phyloP scores from a whole-genome alignment of 441 rosid species.

The Geranium incanum region DNA sequence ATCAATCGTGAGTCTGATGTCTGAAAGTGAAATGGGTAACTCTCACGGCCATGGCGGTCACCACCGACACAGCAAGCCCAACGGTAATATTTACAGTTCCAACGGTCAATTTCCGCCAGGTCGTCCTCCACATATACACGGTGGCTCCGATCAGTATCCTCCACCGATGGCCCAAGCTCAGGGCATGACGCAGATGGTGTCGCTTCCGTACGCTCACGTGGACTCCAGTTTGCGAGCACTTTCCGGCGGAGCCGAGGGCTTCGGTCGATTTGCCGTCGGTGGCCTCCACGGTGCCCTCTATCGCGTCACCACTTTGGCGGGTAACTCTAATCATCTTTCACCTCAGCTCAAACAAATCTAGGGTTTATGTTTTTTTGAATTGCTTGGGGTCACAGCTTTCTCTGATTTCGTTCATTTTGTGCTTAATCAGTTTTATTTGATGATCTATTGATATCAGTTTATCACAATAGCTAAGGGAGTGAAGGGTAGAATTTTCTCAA shows the following conservation, averaged over 20 bases:
- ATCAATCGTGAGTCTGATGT: too few species aligned
- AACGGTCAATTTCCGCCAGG: not conserved
- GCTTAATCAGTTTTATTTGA: not conserved
- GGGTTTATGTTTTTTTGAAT: not conserved
- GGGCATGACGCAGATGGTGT: not conserved
- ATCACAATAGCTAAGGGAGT: not conserved
- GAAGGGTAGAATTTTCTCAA: too few species aligned
- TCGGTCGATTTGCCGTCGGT: constrained; percentile 68
- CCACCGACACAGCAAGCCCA: not conserved
- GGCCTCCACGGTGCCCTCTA: constrained; percentile 65
- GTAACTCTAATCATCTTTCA: constrained; percentile 24
- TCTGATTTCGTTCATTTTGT: not conserved
- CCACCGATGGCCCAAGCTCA: not conserved
- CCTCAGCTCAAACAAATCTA: not conserved
- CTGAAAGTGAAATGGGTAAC: not conserved
- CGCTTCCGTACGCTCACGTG: constrained; percentile 52
- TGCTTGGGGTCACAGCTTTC: not conserved
- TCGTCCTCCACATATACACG: not conserved
- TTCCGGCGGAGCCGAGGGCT: constrained; percentile 78
- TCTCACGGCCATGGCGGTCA: not conserved
- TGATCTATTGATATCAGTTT: not conserved
- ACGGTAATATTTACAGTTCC: not conserved
- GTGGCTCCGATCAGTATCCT: not conserved
- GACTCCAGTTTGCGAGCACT: constrained; percentile 65
- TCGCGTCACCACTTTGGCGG: constrained; percentile 59